Percentiles rank a stretch among this genome's conserved stretches.
phyloP scores from a whole-genome alignment of 1,284 basidiomycete species.

The Boletus subluridellus region DNA sequence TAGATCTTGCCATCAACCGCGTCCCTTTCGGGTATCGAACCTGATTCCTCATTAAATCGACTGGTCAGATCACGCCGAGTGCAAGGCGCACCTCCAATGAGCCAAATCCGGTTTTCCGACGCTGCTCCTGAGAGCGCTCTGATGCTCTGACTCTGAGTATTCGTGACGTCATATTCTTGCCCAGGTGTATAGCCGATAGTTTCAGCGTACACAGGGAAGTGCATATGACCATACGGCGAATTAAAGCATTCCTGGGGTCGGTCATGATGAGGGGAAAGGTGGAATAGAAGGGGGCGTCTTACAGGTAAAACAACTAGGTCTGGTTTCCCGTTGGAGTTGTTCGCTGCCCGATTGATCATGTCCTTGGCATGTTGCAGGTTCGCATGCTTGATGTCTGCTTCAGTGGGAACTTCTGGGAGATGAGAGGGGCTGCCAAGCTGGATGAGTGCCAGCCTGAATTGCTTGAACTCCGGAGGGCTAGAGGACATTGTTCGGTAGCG shows the following conservation, averaged over 20 bases:
- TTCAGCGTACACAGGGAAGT: constrained; percentile 86
- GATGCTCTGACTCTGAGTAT: constrained; percentile 73
- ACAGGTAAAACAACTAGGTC: constrained; percentile 88
- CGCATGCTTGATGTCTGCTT: constrained; percentile 48
- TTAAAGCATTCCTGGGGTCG: constrained; percentile 89
- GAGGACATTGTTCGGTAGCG: constrained; percentile 28
- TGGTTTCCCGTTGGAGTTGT: constrained; percentile 49
- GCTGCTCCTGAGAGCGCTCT: constrained; percentile 81
- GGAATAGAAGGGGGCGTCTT: constrained; percentile 25
- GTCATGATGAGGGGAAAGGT: neutral
- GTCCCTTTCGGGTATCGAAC: constrained; percentile 87
- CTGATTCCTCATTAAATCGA: constrained; percentile 39
- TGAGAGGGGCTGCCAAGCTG: constrained; percentile 73
- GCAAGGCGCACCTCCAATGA: constrained; percentile 76
- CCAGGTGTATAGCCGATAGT: constrained; percentile 62
- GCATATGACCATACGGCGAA: constrained; percentile 87
- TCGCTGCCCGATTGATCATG: constrained; percentile 73
- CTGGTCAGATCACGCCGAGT: neutral
- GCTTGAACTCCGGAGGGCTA: constrained; percentile 48
- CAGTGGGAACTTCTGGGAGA: constrained; percentile 34
- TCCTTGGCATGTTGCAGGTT: constrained; percentile 80
- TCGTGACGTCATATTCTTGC: constrained; percentile 53
- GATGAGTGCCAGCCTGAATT: constrained; percentile 82
- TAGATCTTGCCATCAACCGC: constrained; percentile 67
- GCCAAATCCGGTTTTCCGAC: constrained; percentile 77